These are phyloP conservation scores for Beverwykella pulmonaria DNA, from an alignment of 495 filamentous ascomycete species.

Conservation along the genomic window DNA sequence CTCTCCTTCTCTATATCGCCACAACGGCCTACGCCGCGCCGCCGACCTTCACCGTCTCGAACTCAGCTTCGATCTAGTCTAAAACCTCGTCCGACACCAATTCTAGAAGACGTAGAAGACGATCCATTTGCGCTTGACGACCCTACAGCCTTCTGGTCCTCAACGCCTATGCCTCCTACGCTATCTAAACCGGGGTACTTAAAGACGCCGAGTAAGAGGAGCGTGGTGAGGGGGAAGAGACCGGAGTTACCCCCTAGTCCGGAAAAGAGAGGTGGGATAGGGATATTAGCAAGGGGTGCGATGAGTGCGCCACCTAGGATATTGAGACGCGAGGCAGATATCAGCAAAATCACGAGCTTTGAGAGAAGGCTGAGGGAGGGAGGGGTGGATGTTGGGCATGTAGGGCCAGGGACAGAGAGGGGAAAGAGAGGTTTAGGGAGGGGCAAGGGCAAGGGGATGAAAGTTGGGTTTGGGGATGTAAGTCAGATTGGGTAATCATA, in stretches of 20 bases:
- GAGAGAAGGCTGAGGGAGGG: constrained; percentile 42
- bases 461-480: constrained; percentile 11
- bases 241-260: constrained; percentile 15
- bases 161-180: constrained; percentile 28
- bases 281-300: constrained; percentile 11
- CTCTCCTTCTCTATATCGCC: constrained; percentile 34
- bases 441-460: not conserved
- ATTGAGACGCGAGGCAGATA: not conserved
- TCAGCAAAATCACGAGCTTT: constrained; percentile 42
- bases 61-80: not conserved
- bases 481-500: not conserved
- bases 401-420: not conserved
- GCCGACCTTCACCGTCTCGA: not conserved
- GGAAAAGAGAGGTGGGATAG: not conserved
- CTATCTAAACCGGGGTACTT: constrained; percentile 33
- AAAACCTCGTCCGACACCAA: not conserved
- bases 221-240: constrained; percentile 17
- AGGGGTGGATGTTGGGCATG: constrained; percentile 14
- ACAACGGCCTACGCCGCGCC: constrained; percentile 1
- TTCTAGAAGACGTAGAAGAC: not conserved
- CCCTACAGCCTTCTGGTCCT: constrained; percentile 17
- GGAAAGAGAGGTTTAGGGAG: not conserved
- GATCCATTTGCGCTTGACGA: not conserved
- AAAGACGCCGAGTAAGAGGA: constrained; percentile 39
- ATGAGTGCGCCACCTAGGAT: constrained; percentile 17